Conservation (phyloP, 257 asterid genomes). For the Coffea eugenioides region DNA sequence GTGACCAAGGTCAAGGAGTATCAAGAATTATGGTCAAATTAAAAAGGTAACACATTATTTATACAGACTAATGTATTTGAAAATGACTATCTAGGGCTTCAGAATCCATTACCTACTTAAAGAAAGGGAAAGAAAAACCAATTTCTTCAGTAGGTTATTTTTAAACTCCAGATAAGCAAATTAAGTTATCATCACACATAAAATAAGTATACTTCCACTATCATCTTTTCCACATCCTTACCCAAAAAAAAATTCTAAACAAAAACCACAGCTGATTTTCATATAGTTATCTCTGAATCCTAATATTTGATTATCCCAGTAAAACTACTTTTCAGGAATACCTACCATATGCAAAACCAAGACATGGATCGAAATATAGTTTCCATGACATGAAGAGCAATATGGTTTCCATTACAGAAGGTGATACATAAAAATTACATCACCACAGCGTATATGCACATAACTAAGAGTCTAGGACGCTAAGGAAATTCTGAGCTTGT, state of each 20-base stretch:
- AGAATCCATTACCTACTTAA: background rate
- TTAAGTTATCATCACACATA: background rate
- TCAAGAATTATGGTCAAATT: background rate
- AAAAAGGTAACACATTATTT: background rate
- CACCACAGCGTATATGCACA: background rate
- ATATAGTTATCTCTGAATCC: background rate
- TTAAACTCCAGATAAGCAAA: background rate
- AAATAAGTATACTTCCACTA: background rate
- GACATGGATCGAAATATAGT: background rate
- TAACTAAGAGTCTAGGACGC: no score
- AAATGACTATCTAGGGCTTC: background rate
- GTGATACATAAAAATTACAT: background rate
- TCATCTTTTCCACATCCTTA: background rate
- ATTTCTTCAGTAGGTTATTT: background rate
- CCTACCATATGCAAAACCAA: background rate
- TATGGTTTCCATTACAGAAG: background rate
- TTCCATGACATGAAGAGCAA: background rate
- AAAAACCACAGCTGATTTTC: background rate
- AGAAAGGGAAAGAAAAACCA: background rate
- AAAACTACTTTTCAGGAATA: no score
- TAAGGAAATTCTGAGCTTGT: background rate
- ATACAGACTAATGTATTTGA: background rate
- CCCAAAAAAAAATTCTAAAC: background rate
- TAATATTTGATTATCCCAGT: no score
- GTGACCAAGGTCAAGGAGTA: background rate